A percentile compares a stretch with the other conserved stretches of the same genome.
phyloP scores from a whole-genome alignment of 805 yeast genomes.

The Metschnikowia santaceciliae region DNA sequence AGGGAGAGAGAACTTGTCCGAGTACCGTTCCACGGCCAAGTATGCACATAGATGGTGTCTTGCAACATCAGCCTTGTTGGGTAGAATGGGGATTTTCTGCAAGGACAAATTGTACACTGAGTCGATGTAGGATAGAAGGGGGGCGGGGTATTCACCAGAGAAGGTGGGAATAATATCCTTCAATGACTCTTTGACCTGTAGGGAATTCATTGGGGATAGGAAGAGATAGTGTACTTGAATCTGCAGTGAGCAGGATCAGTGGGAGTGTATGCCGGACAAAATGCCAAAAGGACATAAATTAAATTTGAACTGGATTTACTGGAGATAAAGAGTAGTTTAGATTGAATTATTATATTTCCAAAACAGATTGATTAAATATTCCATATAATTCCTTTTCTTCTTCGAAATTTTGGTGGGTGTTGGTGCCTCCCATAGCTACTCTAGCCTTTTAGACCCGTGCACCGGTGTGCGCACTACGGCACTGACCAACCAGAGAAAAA shows the following conservation, averaged over 20 bases:
- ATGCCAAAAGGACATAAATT: too few relatives aligned
- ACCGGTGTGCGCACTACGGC: conserved; percentile 11
- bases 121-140: conserved; percentile 37
- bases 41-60: conserved; percentile 66
- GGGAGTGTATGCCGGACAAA: not conserved
- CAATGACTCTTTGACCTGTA: conserved; percentile 31
- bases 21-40: conserved; percentile 51
- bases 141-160: conserved; percentile 39
- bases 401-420: not conserved
- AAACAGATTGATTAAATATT: not conserved
- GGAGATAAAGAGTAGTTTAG: not conserved
- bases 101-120: conserved; percentile 50
- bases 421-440: not conserved
- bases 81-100: conserved; percentile 46
- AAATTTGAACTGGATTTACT: too few relatives aligned
- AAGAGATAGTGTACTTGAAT: not conserved
- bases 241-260: conserved; percentile 1
- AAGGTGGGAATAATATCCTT: conserved; percentile 49
- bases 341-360: too few relatives aligned
- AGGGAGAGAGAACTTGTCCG: conserved; percentile 41
- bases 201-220: conserved; percentile 12
- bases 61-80: conserved; percentile 57
- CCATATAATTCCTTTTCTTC: not conserved
- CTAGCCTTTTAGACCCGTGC: conserved; percentile 8
- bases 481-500: conserved; percentile 19